Base-by-base conservation (phyloP, 2,329 filamentous ascomycete species). In the Penicillium hordei region DNA sequence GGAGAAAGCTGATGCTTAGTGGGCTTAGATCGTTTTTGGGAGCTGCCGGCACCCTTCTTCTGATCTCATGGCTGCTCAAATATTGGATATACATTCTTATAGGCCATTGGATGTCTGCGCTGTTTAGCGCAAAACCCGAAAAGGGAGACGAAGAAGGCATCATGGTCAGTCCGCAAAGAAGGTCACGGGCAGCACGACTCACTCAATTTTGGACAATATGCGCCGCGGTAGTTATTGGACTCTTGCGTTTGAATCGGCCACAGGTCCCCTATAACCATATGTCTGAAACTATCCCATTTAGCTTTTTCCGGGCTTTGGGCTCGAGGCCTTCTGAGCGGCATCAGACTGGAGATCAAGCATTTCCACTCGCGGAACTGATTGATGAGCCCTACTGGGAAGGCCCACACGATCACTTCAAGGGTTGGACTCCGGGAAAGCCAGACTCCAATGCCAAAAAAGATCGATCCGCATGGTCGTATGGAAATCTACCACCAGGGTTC, bases 231-330 rank as follows among this genome's bases (percentile, higher is more conserved):
- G 27, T 50, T 5, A 48, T 66, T 12, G 42, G 62, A 7, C 25
- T 62, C 15, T 49, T 72, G 33, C 63, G 57, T 42, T 39, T 71
- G 25, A 23, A 62, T 48, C 65, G 70, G n/a, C 70, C 70, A 0
- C 54, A 65, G 7, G 63, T 67, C 34, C 70, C 70, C 5, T 73
- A 71, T 40, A 61, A 60, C 33, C 69, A 72, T 43, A 70, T 73
- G 43, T 72, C 70, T 3, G 62, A 63, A 12, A 68, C 70, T 10
- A 57, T 73, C 5, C 70, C 70, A 3, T 67, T 70, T 39, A 65
- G 66, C 6, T 52, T 73, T 29, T 57, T 68, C 15, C 48, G 57
- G 7, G 66, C 65, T 8, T 50, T 72, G 12, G 38, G 59, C 2
- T 46, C 53, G 25, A 40, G 50, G 1, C 49, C 53, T 34, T 36